Evolutionary conservation across 768 basidiomycete species (phyloP).

Genomic region (Suillus hirtellus): DNA sequence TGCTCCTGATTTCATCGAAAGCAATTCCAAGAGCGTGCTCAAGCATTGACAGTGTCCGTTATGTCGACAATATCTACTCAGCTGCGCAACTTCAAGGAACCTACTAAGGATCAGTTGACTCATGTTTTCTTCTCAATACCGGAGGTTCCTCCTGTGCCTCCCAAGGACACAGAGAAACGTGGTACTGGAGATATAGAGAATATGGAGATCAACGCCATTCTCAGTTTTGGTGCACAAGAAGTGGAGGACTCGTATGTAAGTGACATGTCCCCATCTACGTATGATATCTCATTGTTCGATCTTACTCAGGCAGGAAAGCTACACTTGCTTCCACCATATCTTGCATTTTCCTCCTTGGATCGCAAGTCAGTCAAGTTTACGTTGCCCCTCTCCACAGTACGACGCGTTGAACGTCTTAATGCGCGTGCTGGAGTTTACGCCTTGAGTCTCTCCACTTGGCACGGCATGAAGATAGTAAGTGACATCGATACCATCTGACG

Average conservation of each 20-base stretch:
- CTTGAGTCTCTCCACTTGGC: constrained; percentile 92
- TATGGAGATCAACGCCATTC: constrained; percentile 88
- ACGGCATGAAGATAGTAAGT: constrained; percentile 86
- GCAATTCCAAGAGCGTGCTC: constrained; percentile 4
- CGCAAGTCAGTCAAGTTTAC: constrained; percentile 91
- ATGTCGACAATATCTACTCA: constrained; percentile 88
- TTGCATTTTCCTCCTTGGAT: constrained; percentile 89
- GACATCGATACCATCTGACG: not conserved
- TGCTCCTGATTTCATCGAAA: constrained; percentile 8
- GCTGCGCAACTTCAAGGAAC: constrained; percentile 90
- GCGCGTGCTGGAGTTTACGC: constrained; percentile 94
- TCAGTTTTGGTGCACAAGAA: constrained; percentile 76
- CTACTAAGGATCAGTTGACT: constrained; percentile 82
- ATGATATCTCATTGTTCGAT: constrained; percentile 8
- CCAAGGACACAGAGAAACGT: constrained; percentile 25
- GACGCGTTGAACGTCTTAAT: constrained; percentile 92
- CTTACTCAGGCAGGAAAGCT: constrained; percentile 81
- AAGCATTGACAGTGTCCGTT: constrained; percentile 8
- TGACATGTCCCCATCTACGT: constrained; percentile 22
- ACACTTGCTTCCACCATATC: constrained; percentile 83
- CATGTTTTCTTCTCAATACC: constrained; percentile 88
- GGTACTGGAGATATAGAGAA: constrained; percentile 50
- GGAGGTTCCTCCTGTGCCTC: constrained; percentile 30
- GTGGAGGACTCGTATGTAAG: constrained; percentile 92
- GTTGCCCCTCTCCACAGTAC: constrained; percentile 86